These are phyloP conservation scores for Mycogone perniciosa DNA, from an alignment of 2,329 filamentous ascomycete species.

Conservation along the genomic window DNA sequence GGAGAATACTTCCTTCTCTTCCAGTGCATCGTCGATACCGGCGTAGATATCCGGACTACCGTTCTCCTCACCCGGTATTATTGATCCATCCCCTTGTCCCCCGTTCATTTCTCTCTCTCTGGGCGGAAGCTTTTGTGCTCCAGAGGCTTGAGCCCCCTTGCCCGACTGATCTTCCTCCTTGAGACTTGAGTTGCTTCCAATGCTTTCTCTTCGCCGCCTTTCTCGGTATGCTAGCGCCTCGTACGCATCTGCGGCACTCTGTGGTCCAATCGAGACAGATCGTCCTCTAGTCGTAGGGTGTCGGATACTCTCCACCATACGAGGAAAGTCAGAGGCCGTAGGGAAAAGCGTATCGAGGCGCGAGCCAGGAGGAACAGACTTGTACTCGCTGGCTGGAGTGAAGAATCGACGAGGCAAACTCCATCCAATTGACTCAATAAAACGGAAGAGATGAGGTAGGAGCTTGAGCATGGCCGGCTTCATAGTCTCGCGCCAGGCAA, in stretches of 20 bases:
- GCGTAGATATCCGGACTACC: conserved; percentile 28
- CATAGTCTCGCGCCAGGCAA: conserved; percentile 83
- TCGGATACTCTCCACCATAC: conserved; percentile 73
- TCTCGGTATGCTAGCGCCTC: conserved; percentile 91
- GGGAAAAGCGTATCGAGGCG: conserved; percentile 80
- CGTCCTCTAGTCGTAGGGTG: conserved; percentile 65
- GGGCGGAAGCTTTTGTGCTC: conserved; percentile 39
- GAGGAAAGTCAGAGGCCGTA: conserved; percentile 78
- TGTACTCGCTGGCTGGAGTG: conserved; percentile 82
- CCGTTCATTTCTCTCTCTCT: conserved; percentile 67
- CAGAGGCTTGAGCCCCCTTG: conserved; percentile 36
- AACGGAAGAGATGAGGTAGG: conserved; percentile 80
- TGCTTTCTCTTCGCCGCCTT: conserved; percentile 48
- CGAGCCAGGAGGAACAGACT: conserved; percentile 65
- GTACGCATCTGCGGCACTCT: conserved; percentile 93
- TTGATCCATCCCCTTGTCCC: conserved; percentile 54
- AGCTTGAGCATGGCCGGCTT: conserved; percentile 74
- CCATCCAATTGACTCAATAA: conserved; percentile 73
- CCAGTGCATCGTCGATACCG: conserved; percentile 42
- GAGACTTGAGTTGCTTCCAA: conserved; percentile 44
- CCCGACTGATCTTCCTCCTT: conserved; percentile 34
- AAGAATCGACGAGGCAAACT: conserved; percentile 87
- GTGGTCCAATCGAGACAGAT: conserved; percentile 83
- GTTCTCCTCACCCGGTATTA: conserved; percentile 26
- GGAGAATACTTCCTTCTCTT: conserved; percentile 76